Evolutionary conservation across 345 rosid genomes (phyloP).

Genomic region (Schrenkiella parvula): DNA sequence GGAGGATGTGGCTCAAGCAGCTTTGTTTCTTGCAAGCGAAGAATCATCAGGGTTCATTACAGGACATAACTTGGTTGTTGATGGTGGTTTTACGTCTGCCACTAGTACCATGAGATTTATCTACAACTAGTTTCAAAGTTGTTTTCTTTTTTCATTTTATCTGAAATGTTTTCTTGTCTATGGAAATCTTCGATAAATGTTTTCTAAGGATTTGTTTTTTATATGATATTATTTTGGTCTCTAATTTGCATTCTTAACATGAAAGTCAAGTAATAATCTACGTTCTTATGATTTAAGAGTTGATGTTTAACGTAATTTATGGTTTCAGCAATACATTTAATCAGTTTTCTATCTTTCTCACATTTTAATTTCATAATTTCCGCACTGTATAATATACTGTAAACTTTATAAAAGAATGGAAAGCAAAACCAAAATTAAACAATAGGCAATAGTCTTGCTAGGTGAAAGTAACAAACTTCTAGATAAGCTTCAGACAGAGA

Average conservation of each 20-base stretch:
- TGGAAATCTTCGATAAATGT: not conserved
- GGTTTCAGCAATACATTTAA: not conserved
- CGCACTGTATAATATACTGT: not conserved
- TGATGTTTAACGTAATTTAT: not conserved
- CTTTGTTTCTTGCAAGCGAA: slow-evolving; percentile 62
- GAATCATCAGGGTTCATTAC: slow-evolving; percentile 64
- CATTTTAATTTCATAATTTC: not conserved
- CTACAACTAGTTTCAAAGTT: slow-evolving; percentile 31
- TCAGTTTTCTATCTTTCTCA: not conserved
- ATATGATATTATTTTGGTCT: not conserved
- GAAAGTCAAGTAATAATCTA: not conserved
- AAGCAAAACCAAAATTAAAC: not conserved
- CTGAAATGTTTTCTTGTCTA: not conserved
- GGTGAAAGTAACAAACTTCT: not conserved
- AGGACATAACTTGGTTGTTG: slow-evolving; percentile 71
- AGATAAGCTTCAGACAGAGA: not conserved
- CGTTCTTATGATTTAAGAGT: not conserved
- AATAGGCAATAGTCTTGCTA: not conserved
- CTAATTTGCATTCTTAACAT: not conserved
- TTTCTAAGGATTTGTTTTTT: not conserved
- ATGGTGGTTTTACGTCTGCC: slow-evolving; percentile 78
- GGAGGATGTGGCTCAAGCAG: slow-evolving; percentile 70
- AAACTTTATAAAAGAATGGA: not conserved
- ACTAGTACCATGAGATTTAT: slow-evolving; percentile 40
- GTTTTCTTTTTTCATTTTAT: not conserved